phyloP scores from a whole-genome alignment of 2,329 filamentous ascomycete genomes.

The Pseudocercospora macadamiae region DNA sequence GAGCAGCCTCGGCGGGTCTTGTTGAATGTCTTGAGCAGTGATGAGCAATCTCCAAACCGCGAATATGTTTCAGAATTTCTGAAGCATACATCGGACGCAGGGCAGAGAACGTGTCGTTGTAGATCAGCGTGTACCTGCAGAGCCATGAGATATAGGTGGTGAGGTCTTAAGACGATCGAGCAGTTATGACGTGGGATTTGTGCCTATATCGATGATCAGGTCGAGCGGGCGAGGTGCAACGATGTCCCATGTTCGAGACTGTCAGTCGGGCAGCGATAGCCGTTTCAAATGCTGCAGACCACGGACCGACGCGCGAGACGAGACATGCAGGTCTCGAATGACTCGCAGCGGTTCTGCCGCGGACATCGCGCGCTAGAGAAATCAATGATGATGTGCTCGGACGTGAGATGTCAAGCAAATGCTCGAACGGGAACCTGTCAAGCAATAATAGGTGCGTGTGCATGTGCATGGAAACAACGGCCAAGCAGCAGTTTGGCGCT shows the following conservation, averaged over 20 bases:
- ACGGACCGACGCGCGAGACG: constrained; percentile 1
- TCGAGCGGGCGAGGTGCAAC: constrained; percentile 1
- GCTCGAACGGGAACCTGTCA: constrained; percentile 3
- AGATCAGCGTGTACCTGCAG: constrained; percentile 4
- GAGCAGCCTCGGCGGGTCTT: background rate
- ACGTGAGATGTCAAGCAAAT: constrained; percentile 2
- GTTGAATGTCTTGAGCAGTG: background rate
- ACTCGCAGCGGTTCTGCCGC: constrained; percentile 3
- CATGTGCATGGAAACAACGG: background rate
- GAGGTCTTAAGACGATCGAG: background rate
- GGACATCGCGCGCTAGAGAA: background rate
- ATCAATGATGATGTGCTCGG: background rate
- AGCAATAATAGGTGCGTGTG: background rate
- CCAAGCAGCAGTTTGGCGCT: background rate
- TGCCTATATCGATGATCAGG: background rate
- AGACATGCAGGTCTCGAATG: constrained; percentile 5
- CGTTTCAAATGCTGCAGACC: constrained; percentile 5
- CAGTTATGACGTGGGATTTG: constrained; percentile 8
- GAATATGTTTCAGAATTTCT: constrained; percentile 7
- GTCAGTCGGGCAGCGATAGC: constrained; percentile 13
- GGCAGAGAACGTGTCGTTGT: background rate
- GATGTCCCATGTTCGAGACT: constrained; percentile 8
- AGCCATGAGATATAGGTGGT: background rate
- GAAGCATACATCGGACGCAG: background rate
- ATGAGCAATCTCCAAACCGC: constrained; percentile 5